Evolutionary conservation across 2,329 filamentous ascomycete genomes (phyloP).

Genomic region (Podosphaera leucotricha): DNA sequence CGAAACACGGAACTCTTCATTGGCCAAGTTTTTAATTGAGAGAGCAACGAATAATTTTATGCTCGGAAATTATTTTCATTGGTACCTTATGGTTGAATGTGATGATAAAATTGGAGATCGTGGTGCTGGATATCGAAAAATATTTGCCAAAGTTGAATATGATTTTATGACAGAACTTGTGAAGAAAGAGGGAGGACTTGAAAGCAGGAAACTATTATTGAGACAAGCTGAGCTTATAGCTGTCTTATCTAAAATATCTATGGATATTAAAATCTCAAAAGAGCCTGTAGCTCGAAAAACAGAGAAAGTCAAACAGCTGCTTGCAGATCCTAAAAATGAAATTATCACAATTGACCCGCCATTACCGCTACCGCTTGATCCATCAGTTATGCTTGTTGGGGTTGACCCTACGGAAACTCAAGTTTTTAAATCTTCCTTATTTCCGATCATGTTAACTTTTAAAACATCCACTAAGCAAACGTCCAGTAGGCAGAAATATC

Average conservation of each 20-base stretch:
- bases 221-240: slow-evolving; percentile 79
- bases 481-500: slow-evolving; percentile 50
- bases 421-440: slow-evolving; percentile 88
- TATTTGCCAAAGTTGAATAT: slow-evolving; percentile 84
- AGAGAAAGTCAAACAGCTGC: slow-evolving; percentile 60
- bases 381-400: slow-evolving; percentile 54
- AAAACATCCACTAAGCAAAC: slow-evolving; percentile 62
- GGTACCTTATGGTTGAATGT: slow-evolving; percentile 97
- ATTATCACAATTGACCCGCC: slow-evolving; percentile 63
- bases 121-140: slow-evolving; percentile 48
- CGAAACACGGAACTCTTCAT: slow-evolving; percentile 49
- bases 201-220: slow-evolving; percentile 51
- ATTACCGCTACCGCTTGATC: slow-evolving; percentile 70
- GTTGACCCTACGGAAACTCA: slow-evolving; percentile 64
- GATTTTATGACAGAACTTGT: slow-evolving; percentile 86
- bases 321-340: slow-evolving; percentile 80
- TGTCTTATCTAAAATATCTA: slow-evolving; percentile 68
- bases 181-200: slow-evolving; percentile 42
- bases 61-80: slow-evolving; percentile 86
- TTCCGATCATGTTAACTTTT: slow-evolving; percentile 78
- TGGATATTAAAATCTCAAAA: slow-evolving; percentile 57
- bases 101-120: slow-evolving; percentile 52
- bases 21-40: slow-evolving; percentile 73
- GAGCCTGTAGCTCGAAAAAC: slow-evolving; percentile 56
- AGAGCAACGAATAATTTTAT: slow-evolving; percentile 73